Percentiles rank a stretch among this genome's conserved stretches.
These are phyloP conservation scores for Cystobasidium slooffiae DNA, from an alignment of 1,284 basidiomycete genomes.

Conservation along the genomic window DNA sequence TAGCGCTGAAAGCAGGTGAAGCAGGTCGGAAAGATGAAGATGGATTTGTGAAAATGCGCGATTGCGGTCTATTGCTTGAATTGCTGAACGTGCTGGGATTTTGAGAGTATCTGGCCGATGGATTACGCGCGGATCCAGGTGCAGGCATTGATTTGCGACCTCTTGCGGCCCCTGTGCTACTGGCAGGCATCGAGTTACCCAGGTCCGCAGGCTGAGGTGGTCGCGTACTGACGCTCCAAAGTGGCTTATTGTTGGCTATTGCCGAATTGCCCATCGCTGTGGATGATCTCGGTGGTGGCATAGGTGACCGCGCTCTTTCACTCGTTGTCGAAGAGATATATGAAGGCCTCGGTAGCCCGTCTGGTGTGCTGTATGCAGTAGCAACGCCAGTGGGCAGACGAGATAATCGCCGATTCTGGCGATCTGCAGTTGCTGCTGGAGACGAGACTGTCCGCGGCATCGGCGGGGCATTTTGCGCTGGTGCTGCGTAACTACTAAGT, in stretches of 20 bases:
- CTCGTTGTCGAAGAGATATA: slow-evolving; percentile 20
- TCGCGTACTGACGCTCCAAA: slow-evolving; percentile 18
- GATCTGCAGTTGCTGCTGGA: not conserved
- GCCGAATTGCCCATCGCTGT: not conserved
- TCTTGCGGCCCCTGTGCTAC: not conserved
- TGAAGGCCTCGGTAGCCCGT: not conserved
- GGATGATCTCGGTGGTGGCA: slow-evolving; percentile 23
- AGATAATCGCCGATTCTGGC: slow-evolving; percentile 10
- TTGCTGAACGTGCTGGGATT: not conserved
- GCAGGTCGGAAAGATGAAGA: slow-evolving; percentile 9
- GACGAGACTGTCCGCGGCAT: slow-evolving; percentile 11
- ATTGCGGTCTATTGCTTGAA: slow-evolving; percentile 12
- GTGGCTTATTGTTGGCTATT: not conserved
- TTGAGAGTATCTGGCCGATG: slow-evolving; percentile 25
- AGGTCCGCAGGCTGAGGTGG: slow-evolving; percentile 3
- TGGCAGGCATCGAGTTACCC: not conserved
- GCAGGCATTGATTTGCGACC: slow-evolving; percentile 35
- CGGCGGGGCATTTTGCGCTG: slow-evolving; percentile 4
- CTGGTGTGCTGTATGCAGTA: not conserved
- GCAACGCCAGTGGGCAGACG: not conserved
- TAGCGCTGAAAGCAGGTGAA: slow-evolving; percentile 46
- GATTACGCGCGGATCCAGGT: not conserved
- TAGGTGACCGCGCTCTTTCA: slow-evolving; percentile 31
- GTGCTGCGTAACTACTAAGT: not conserved
- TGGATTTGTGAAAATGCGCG: slow-evolving; percentile 34